Base-by-base conservation (phyloP, 2,329 filamentous ascomycete species). In the Dactylonectria macrodidyma region DNA sequence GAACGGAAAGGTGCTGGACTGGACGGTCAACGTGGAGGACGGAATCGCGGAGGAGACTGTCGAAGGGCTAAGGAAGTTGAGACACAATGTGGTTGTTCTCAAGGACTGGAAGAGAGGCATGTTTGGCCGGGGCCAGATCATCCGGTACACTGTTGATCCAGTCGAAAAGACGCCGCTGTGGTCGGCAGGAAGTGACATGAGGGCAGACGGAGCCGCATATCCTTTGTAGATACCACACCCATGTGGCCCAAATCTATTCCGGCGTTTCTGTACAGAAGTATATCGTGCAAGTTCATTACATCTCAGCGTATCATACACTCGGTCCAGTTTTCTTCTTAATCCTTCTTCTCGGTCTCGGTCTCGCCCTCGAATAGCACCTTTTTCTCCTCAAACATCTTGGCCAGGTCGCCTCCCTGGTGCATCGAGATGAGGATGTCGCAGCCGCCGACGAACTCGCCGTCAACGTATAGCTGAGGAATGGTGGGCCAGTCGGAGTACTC, bases 401-500 rank as follows among this genome's bases (percentile, higher is more conserved):
- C 94, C 77, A 99, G 84, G 74, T 97, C 95, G 33, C 96, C 96
- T 78, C 94, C 97, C 84, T 98, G 93, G 84, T 98, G 95, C 96
- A 99, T 98, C 2, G 92, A 93, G 80, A 98, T 92, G 75, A 99
- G 82, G 72, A 99, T 99, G 82, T 99, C 96, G 80, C 95, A 98
- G n/a, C 96, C 96, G 62, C 96, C 96, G 54, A 99, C 87, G 80
- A 99, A 99, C 81, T 99, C 95, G 84, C 95, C 95, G 71, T 97
- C 90, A 59, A 99, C 87, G 83, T 98, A 99, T 19, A 99, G 88
- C 82, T 99, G 96, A 7, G 96, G 96, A 80, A 99, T 98, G 22
- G 96, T 99, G 14, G 96, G 96, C 96, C 96, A 99, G 80, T 98
- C 96, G 2, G 95, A 97, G 86, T 96, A 99, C 84, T 99, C 95